Evolutionary conservation across 179 eudicot species (phyloP), one percentile per base, ranked within the genome.

Genomic region (Vitellaria paradoxa): DNA sequence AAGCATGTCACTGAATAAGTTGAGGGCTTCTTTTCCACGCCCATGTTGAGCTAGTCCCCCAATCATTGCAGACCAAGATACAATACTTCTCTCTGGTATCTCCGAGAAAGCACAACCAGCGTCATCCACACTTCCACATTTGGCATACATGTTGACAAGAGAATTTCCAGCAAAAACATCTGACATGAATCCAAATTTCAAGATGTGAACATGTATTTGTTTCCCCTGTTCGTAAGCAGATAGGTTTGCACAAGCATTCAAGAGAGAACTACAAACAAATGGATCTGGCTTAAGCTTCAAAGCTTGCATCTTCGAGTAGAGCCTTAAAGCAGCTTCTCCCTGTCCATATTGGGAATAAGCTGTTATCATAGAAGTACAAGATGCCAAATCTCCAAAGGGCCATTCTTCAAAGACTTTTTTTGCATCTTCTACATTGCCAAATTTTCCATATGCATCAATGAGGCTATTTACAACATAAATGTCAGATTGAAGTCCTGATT

Each of bases 21-120:
- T 42, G 24, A 93, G 86, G 61, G 97, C 97, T 68, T 88, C 84
- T 82, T 78, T 85, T 18, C 91, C 96, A 76, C 83, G 84, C 26
- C 97, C 97, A 64, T 93, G 97, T 84, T 90, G 92, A 75, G 96
- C 97, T 69, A 90, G 89, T 60, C 97, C 97, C 71, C 91, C 91
- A 65, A 93, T 91, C 89, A 93, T 93, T 56, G 97, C 86, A 47
- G 94, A 87, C 92, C 94, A 93, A 10, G 97, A 91, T 5, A 91
- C 89, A 40, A 89, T 82, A 82, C 89, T 89, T 85, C 82, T 93
- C 62, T 90, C 85, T 3, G 73, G 68, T 68, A 93, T 80, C 88
- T 69, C 86, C 18, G 82, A 81, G 80, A 93, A 93, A 63, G 91
- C 89, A 74, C 67, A 82, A 37, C 74, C 76, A 21, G 97, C 97